Conservation (phyloP, 768 basidiomycete genomes). For the Exsudoporus frostii region DNA sequence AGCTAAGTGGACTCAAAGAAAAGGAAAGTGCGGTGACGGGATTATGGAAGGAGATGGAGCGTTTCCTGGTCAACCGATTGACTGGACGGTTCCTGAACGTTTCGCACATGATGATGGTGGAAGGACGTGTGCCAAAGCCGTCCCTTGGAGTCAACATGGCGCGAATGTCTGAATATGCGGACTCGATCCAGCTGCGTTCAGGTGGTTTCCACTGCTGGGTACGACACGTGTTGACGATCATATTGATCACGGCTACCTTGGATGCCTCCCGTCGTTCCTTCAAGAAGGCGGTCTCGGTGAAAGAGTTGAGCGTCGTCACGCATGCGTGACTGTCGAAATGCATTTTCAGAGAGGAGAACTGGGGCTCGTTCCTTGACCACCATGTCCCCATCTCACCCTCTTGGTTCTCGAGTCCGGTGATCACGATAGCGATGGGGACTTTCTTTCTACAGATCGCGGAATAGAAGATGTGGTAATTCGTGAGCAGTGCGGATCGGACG, state of each 20-base stretch:
- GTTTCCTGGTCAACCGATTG: constrained; percentile 8
- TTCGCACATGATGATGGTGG: constrained; percentile 28
- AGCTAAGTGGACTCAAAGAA: constrained; percentile 10
- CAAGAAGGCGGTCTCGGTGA: constrained; percentile 7
- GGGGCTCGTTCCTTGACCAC: constrained; percentile 27
- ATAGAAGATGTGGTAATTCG: constrained; percentile 40
- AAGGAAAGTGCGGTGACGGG: constrained; percentile 19
- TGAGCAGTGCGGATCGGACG: constrained; percentile 31
- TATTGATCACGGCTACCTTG: constrained; percentile 14
- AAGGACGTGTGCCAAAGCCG: not conserved
- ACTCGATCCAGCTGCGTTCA: constrained; percentile 27
- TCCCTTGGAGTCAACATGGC: constrained; percentile 20
- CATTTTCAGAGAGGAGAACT: constrained; percentile 27
- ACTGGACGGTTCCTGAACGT: not conserved
- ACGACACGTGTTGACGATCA: constrained; percentile 22
- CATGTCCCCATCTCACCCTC: constrained; percentile 32
- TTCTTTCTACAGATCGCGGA: constrained; percentile 38
- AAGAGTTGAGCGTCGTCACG: constrained; percentile 29
- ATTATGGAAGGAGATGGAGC: constrained; percentile 23
- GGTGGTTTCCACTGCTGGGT: constrained; percentile 26
- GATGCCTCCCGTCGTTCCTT: constrained; percentile 25
- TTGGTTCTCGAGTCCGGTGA: constrained; percentile 43
- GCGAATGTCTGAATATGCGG: constrained; percentile 26
- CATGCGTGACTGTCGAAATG: constrained; percentile 31
- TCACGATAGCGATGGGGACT: constrained; percentile 39